These are phyloP conservation scores for Arxiozyma telluris DNA, from an alignment of 1,139 yeast genomes.

Conservation along the genomic window DNA sequence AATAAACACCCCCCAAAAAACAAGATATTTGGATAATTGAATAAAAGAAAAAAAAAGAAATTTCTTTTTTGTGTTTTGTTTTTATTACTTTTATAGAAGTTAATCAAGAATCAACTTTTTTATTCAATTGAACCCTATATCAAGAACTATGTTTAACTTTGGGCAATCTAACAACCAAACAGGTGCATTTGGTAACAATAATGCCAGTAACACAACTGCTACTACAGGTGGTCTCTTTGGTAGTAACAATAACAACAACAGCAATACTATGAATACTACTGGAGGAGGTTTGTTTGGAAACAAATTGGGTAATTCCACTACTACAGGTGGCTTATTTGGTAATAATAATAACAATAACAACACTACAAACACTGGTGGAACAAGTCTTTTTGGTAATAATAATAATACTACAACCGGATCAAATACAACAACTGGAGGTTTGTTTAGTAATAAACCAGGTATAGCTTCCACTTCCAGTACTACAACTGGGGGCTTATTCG, in stretches of 20 bases:
- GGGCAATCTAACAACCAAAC: slow-evolving; percentile 4
- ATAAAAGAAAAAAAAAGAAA: too few species aligned
- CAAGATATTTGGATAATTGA: too few species aligned
- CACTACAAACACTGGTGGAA: slow-evolving; percentile 3
- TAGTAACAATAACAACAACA: neutral
- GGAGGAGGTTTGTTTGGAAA: slow-evolving; percentile 5
- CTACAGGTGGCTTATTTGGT: slow-evolving; percentile 10
- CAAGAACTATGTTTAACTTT: slow-evolving; percentile 4
- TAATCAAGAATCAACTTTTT: neutral
- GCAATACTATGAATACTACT: neutral
- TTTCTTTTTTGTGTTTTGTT: neutral
- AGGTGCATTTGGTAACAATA: neutral
- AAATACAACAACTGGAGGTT: slow-evolving; percentile 29
- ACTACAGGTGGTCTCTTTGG: slow-evolving; percentile 6
- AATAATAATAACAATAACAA: too few species aligned
- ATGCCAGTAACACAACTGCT: neutral
- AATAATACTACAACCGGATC: slow-evolving; percentile 3
- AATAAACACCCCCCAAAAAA: too few species aligned
- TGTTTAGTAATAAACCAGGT: slow-evolving; percentile 29
- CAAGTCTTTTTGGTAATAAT: slow-evolving; percentile 3
- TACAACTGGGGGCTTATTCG: slow-evolving; percentile 29
- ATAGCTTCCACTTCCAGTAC: slow-evolving; percentile 10
- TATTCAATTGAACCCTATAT: neutral
- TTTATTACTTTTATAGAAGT: too few species aligned
- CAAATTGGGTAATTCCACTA: neutral